phyloP scores from a whole-genome alignment of 495 filamentous ascomycete genomes.

The Pyrenula massariospora region DNA sequence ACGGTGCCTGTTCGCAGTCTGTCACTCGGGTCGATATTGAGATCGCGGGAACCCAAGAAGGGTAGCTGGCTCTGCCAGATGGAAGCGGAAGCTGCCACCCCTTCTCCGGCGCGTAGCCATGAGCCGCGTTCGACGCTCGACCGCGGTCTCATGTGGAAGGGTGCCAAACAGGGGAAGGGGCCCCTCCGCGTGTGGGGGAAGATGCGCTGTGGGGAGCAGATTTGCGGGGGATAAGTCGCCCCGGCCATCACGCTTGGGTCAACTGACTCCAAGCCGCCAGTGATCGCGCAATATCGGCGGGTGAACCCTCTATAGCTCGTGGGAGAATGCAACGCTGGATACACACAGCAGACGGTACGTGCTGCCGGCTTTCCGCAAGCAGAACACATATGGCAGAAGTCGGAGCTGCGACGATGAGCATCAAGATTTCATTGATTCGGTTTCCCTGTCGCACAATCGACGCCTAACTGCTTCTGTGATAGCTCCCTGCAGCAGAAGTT shows the following conservation, averaged over 20 bases:
- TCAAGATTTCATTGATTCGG: no score
- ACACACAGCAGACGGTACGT: background rate
- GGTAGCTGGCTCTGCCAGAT: no score
- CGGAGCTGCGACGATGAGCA: no score
- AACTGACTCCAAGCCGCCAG: no score
- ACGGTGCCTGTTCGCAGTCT: no score
- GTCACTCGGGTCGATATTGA: no score
- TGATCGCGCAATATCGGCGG: no score
- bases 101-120: background rate
- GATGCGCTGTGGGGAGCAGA: background rate
- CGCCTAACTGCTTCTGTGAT: background rate
- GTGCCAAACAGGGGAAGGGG: background rate
- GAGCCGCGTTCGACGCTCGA: background rate
- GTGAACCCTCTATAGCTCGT: background rate
- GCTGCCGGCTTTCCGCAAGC: background rate
- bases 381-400: background rate
- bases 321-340: background rate
- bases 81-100: no score
- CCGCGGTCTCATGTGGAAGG: background rate
- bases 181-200: background rate
- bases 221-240: background rate
- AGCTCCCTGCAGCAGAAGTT: background rate
- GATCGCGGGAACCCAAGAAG: no score
- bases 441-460: background rate
- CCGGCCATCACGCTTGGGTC: no score